These are phyloP conservation scores for Speleostelium caveatum DNA, from an alignment of 78 protist genomes.

Conservation along the genomic window DNA sequence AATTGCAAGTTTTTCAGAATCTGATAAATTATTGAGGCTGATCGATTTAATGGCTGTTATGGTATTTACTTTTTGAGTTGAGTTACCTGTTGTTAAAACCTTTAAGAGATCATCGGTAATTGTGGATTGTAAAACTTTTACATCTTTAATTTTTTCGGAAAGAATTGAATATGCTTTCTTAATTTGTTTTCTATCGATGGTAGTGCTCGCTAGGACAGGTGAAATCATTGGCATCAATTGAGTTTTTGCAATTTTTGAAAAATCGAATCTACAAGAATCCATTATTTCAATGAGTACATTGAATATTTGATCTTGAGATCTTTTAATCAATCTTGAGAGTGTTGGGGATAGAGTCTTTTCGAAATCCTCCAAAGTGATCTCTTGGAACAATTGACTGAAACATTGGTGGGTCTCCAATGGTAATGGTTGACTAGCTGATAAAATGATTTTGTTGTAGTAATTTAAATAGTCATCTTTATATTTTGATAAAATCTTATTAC, in stretches of 20 bases:
- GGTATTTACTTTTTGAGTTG: slow-evolving; percentile 17
- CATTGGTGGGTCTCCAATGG: slow-evolving; percentile 27
- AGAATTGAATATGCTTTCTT: slow-evolving; percentile 7
- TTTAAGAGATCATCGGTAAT: slow-evolving; percentile 30
- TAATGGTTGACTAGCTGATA: slow-evolving; percentile 6
- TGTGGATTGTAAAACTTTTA: background rate
- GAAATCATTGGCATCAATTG: slow-evolving; percentile 31
- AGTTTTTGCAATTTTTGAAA: slow-evolving; percentile 12
- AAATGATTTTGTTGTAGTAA: slow-evolving; percentile 34
- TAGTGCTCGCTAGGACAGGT: slow-evolving; percentile 10
- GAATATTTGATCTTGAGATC: slow-evolving; percentile 58
- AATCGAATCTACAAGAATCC: slow-evolving; percentile 31
- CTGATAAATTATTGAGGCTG: background rate
- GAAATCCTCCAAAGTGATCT: slow-evolving; percentile 32
- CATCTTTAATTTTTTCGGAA: slow-evolving; percentile 3
- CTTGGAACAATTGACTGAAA: slow-evolving; percentile 21
- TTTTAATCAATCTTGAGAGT: slow-evolving; percentile 38
- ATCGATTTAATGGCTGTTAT: slow-evolving; percentile 11
- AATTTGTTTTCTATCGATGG: background rate
- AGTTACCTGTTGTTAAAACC: slow-evolving; percentile 17
- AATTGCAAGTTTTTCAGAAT: slow-evolving; percentile 9
- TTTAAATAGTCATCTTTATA: background rate
- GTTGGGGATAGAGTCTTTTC: slow-evolving; percentile 24
- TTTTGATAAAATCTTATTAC: background rate
- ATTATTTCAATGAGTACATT: slow-evolving; percentile 1